phyloP scores from a whole-genome alignment of 2,329 filamentous ascomycete genomes.

The Fusarium foetens region DNA sequence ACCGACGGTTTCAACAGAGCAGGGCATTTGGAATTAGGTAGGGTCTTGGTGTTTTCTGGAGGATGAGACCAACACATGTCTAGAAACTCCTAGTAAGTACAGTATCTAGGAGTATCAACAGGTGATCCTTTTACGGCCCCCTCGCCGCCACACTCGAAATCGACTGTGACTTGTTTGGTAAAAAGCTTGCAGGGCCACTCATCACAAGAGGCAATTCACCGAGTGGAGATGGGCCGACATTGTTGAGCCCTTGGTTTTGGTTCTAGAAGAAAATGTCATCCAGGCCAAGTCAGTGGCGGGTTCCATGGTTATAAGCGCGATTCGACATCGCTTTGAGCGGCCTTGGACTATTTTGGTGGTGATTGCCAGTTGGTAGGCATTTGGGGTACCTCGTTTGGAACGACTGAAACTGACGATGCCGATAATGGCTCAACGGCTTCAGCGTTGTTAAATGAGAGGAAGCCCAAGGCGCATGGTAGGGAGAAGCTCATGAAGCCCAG shows the following conservation, averaged over 20 bases:
- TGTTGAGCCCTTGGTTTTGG: neutral
- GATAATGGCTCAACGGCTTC: neutral
- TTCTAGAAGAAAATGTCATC: conserved; percentile 5
- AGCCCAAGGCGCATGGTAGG: neutral
- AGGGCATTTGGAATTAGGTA: neutral
- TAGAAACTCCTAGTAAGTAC: neutral
- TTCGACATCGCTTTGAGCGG: neutral
- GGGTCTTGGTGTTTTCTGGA: neutral
- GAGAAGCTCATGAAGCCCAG: neutral
- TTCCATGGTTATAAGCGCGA: neutral
- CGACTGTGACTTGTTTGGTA: neutral
- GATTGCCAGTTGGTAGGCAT: neutral
- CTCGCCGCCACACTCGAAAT: conserved; percentile 17
- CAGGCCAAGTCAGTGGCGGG: conserved; percentile 3
- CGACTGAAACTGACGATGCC: conserved; percentile 6
- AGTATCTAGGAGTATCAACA: neutral
- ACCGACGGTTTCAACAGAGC: conserved; percentile 6
- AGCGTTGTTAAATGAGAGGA: neutral
- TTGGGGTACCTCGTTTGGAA: neutral
- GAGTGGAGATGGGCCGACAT: conserved; percentile 7
- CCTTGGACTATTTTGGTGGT: conserved; percentile 4
- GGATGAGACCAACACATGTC: neutral
- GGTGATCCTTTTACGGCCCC: neutral
- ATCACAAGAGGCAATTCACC: neutral
- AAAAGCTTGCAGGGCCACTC: neutral